Percentiles rank a stretch among this genome's conserved stretches.
Evolutionary conservation across 2,329 filamentous ascomycete species (phyloP).

Genomic region (Monosporascus sp.): DNA sequence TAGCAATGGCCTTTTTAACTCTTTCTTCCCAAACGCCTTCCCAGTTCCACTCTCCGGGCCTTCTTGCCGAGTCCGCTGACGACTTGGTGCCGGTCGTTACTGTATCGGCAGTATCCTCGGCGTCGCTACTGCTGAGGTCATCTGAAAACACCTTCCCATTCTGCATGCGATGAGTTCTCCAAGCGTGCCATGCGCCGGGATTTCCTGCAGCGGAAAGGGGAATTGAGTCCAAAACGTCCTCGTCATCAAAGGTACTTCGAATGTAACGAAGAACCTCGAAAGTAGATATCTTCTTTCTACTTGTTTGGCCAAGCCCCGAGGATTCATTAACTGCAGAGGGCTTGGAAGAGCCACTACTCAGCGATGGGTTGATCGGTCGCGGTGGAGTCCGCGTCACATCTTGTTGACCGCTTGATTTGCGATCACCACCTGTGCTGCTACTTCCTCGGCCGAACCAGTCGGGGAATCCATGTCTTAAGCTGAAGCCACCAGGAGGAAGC

Average conservation of each 20-base stretch:
- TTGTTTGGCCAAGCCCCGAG: constrained; percentile 37
- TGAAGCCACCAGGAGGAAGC: constrained; percentile 84
- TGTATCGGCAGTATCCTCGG: constrained; percentile 15
- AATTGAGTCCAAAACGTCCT: constrained; percentile 69
- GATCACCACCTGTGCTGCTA: constrained; percentile 27
- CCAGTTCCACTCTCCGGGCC: constrained; percentile 92
- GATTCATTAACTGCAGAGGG: constrained; percentile 21
- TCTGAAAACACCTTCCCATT: constrained; percentile 34
- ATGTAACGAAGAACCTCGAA: constrained; percentile 76
- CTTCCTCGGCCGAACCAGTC: constrained; percentile 71
- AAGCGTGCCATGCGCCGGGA: constrained; percentile 89
- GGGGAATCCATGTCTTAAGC: constrained; percentile 83
- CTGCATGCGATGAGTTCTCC: constrained; percentile 64
- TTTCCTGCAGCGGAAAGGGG: constrained; percentile 82
- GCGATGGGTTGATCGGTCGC: constrained; percentile 20
- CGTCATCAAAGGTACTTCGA: constrained; percentile 74
- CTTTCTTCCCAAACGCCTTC: constrained; percentile 93
- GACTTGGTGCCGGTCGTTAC: constrained; percentile 1
- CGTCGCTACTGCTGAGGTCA: constrained; percentile 1
- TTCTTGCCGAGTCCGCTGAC: constrained; percentile 31
- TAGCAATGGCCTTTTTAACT: constrained; percentile 71
- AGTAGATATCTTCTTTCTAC: constrained; percentile 44
- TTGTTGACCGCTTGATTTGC: constrained; percentile 38
- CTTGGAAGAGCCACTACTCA: constrained; percentile 19
- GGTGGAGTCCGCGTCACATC: constrained; percentile 22